These are phyloP conservation scores for Cunninghamia lanceolata DNA, from an alignment of 75 land plant genomes.

Conservation along the genomic window DNA sequence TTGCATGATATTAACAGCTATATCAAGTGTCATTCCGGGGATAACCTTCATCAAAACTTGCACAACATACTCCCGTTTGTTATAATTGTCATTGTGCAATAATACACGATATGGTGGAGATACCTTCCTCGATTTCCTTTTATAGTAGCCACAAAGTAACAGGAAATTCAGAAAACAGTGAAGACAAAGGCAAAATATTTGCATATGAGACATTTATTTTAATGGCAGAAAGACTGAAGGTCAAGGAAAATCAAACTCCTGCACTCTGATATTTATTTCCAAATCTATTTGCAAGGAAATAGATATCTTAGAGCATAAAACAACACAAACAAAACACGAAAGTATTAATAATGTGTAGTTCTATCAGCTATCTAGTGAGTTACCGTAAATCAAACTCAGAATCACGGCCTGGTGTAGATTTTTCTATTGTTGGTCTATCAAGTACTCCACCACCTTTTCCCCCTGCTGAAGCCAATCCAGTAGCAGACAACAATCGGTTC, in stretches of 20 bases:
- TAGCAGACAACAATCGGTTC: conserved; percentile 22
- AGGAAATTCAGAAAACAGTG: background rate
- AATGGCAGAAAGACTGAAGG: background rate
- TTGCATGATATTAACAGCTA: conserved; percentile 92
- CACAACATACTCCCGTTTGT: conserved; percentile 89
- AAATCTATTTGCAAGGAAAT: background rate
- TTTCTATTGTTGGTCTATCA: conserved; percentile 77
- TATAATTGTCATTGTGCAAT: conserved; percentile 86
- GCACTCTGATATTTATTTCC: conserved; percentile 3
- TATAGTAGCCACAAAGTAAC: background rate
- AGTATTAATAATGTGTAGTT: background rate
- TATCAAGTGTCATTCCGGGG: conserved; percentile 89
- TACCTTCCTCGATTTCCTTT: conserved; percentile 68
- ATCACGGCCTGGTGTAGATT: conserved; percentile 79
- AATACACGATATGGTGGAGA: conserved; percentile 85
- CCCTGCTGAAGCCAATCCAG: conserved; percentile 40
- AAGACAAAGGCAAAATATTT: background rate
- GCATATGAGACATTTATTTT: background rate
- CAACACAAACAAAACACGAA: background rate
- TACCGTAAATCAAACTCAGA: conserved; percentile 91
- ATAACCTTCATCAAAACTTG: conserved; percentile 96
- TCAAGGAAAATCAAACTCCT: background rate
- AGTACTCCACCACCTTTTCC: conserved; percentile 86
- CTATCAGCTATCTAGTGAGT: background rate
- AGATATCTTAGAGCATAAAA: background rate